Percentiles rank a stretch among this genome's conserved stretches.
Conservation (phyloP, 2,329 filamentous ascomycete species). For the Fusarium acutatum region DNA sequence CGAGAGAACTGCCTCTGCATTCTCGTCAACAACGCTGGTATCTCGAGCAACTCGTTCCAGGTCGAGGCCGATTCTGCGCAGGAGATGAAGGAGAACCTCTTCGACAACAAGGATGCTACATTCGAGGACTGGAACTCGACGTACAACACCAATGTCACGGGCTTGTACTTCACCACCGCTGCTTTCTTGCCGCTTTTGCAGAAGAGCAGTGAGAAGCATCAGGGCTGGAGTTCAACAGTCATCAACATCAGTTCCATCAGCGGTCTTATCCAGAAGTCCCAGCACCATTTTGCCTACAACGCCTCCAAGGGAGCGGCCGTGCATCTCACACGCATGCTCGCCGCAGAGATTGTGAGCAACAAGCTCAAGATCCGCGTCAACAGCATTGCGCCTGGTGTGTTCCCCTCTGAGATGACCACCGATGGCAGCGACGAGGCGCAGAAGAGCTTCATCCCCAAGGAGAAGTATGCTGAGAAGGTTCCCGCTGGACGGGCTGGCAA, state of each 20-base stretch:
- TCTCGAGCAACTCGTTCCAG: conserved; percentile 64
- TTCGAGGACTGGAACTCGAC: conserved; percentile 77
- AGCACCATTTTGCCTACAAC: conserved; percentile 74
- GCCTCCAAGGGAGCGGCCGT: conserved; percentile 71
- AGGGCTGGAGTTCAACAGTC: conserved; percentile 65
- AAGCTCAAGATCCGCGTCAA: conserved; percentile 73
- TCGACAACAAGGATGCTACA: conserved; percentile 66
- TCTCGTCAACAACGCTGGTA: conserved; percentile 74
- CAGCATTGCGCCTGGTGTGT: conserved; percentile 76
- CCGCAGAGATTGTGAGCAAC: conserved; percentile 65
- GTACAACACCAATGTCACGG: conserved; percentile 80
- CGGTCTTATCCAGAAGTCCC: conserved; percentile 67
- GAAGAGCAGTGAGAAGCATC: conserved; percentile 52
- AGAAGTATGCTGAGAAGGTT: conserved; percentile 67
- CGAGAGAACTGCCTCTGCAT: conserved; percentile 68
- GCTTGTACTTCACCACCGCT: conserved; percentile 71
- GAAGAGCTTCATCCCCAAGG: conserved; percentile 67
- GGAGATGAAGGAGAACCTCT: conserved; percentile 69
- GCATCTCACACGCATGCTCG: conserved; percentile 71
- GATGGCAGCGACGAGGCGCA: conserved; percentile 55
- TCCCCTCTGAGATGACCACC: conserved; percentile 77
- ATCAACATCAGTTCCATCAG: conserved; percentile 76
- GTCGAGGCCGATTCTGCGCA: conserved; percentile 61
- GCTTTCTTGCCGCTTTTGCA: conserved; percentile 70
- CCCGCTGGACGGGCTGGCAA: conserved; percentile 73